Evolutionary conservation across 208 protist species (phyloP), one percentile per base, ranked within the genome.

Genomic region (Naegleria gruberi): DNA sequence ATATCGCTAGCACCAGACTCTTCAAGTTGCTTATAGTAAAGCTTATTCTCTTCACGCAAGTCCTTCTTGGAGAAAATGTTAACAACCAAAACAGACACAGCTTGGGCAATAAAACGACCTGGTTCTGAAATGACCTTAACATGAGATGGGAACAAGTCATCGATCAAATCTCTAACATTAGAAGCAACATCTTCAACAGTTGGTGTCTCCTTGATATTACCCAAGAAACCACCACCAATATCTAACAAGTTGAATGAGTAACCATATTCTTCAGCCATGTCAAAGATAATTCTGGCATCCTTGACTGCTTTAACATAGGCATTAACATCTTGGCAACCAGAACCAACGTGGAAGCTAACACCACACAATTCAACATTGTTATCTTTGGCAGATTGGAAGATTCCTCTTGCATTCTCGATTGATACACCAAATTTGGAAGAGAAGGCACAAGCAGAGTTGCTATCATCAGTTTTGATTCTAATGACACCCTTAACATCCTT

Each of bases 341-440:
- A 96, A 47, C 96, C 96, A n/a, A 97, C 96, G 93, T 97, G 96
- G 89, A 97, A 97, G 92, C 91, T 93, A 57, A 97, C 92, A 34
- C 96, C 96, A 89, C 94, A 93, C 40, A 97, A 91, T 42, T 95
- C 87, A 5, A 96, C 88, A 45, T 92, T 91, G 37, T 93, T 86
- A 57, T 93, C 89, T 37, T 85, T 90, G 26, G 93, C 93, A 15
- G 65, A 91, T 55, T 91, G 37, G 85, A 97, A 90, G 15, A 97
- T 85, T 7, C 47, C 81, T 42, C 91, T 89, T 6, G 93, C 91
- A 17, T 96, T 91, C 12, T 92, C 87, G 1, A 95, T 89, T 15
- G 45, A 77, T 2, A 92, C 93, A 57, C 96, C 96, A 90, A 97
- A 97, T 93, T 97, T 97, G 41, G 93, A 91, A n/a, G 92, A 94